Evolutionary conservation across 495 filamentous ascomycete genomes (phyloP).

Genomic region (Lasiosphaeria hispida): DNA sequence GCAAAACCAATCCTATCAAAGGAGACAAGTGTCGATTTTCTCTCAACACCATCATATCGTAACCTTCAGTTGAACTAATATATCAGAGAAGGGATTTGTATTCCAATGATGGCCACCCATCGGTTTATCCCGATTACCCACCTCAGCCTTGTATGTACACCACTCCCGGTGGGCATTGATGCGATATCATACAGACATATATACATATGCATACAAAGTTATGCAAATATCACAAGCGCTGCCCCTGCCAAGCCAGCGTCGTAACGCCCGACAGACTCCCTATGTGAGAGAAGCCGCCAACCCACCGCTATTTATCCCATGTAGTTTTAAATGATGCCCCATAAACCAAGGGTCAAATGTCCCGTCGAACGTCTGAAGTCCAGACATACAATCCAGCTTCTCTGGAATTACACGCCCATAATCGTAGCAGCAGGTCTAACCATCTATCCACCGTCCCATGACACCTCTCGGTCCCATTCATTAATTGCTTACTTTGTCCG

Average conservation of each 20-base stretch:
- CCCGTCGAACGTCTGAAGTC: neutral
- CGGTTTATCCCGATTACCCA: neutral
- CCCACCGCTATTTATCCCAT: neutral
- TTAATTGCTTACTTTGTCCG: conserved; percentile 41
- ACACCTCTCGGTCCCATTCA: too few species aligned
- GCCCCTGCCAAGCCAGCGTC: neutral
- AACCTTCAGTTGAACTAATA: neutral
- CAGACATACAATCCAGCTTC: neutral
- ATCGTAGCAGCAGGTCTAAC: neutral
- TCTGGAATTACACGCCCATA: neutral
- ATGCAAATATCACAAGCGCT: neutral
- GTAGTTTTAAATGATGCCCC: neutral
- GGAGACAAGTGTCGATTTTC: too few species aligned
- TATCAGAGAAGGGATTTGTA: conserved; percentile 9
- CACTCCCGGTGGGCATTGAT: neutral
- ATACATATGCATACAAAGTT: neutral
- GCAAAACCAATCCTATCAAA: too few species aligned
- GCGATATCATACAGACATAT: conserved; percentile 10
- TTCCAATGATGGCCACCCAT: neutral
- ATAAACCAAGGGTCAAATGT: neutral
- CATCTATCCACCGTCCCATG: neutral
- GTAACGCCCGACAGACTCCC: neutral
- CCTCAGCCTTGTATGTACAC: neutral
- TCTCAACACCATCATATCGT: too few species aligned
- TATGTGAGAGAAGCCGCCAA: neutral